phyloP scores from a whole-genome alignment of 495 filamentous ascomycete species.

The Annulohypoxylon stygium region DNA sequence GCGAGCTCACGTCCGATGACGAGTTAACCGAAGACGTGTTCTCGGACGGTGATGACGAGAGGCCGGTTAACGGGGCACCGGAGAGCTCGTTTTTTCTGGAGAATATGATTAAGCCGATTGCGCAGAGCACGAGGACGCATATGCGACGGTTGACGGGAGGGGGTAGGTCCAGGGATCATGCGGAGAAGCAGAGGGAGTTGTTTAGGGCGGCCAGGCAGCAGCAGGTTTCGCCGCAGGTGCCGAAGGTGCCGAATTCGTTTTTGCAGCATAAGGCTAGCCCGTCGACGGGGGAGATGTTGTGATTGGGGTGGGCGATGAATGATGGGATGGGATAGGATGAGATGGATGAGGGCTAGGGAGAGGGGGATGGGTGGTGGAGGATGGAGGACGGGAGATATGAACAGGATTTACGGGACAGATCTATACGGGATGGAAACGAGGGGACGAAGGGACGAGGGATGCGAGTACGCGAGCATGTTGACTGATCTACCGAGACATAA shows the following conservation, averaged over 20 bases:
- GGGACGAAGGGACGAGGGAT: not conserved
- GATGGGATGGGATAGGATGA: not conserved
- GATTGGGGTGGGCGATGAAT: not conserved
- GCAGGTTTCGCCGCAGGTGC: constrained; percentile 65
- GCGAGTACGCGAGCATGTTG: constrained; percentile 2
- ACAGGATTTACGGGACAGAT: not conserved
- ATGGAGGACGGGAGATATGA: not conserved
- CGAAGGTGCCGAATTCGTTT: constrained; percentile 67
- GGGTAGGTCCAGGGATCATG: constrained; percentile 67
- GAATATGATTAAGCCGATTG: constrained; percentile 71
- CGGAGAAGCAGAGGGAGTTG: constrained; percentile 71
- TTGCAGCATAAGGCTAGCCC: constrained; percentile 47
- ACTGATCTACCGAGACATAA: constrained; percentile 26
- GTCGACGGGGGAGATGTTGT: constrained; percentile 41
- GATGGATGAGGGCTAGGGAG: not conserved
- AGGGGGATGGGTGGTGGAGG: constrained; percentile 12
- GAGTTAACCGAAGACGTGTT: constrained; percentile 66
- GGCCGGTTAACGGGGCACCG: constrained; percentile 51
- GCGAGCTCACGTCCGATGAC: constrained; percentile 69
- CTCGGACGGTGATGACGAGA: constrained; percentile 66
- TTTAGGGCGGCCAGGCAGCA: constrained; percentile 60
- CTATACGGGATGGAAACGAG: not conserved
- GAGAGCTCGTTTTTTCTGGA: constrained; percentile 74
- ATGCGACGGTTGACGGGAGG: constrained; percentile 75
- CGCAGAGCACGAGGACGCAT: constrained; percentile 66